phyloP scores from a whole-genome alignment of 495 filamentous ascomycete species.

The Tuber borchii region DNA sequence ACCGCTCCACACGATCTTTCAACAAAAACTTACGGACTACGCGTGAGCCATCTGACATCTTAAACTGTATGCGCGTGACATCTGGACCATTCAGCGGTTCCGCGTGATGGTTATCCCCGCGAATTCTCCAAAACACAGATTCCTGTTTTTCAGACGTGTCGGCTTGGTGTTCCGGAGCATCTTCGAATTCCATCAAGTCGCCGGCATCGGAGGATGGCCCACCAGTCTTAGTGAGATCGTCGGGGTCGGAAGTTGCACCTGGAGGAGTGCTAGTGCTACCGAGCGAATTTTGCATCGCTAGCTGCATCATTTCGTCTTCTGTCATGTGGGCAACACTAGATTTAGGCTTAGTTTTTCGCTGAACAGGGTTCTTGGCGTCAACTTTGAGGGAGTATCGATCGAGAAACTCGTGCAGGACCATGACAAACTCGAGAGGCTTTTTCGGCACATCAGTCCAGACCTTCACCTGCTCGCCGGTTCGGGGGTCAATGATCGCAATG shows the following conservation, averaged over 20 bases:
- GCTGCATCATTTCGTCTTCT: slow-evolving; percentile 91
- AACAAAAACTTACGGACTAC: slow-evolving; percentile 74
- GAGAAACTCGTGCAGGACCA: slow-evolving; percentile 87
- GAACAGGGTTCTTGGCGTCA: slow-evolving; percentile 85
- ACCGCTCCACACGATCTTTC: slow-evolving; percentile 69
- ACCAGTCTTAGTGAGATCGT: slow-evolving; percentile 75
- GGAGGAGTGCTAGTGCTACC: slow-evolving; percentile 23
- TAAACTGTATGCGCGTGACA: slow-evolving; percentile 85
- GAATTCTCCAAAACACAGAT: slow-evolving; percentile 50
- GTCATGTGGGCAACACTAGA: slow-evolving; percentile 80
- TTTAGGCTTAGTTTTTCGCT: slow-evolving; percentile 60
- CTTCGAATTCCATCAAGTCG: slow-evolving; percentile 41
- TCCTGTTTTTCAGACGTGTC: slow-evolving; percentile 18
- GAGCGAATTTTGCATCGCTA: slow-evolving; percentile 58
- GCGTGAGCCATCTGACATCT: slow-evolving; percentile 64
- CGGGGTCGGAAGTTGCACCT: slow-evolving; percentile 58
- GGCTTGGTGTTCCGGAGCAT: slow-evolving; percentile 22
- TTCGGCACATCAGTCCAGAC: slow-evolving; percentile 83
- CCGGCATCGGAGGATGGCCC: slow-evolving; percentile 30
- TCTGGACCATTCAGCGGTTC: slow-evolving; percentile 65
- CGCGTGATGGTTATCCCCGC: slow-evolving; percentile 61
- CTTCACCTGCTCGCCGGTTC: slow-evolving; percentile 96
- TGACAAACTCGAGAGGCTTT: slow-evolving; percentile 71
- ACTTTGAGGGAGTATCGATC: slow-evolving; percentile 85
- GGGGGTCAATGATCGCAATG: slow-evolving; percentile 89